These are phyloP conservation scores for Trichoderma atrobrunneum DNA, from an alignment of 2,329 filamentous ascomycete species.

Conservation along the genomic window DNA sequence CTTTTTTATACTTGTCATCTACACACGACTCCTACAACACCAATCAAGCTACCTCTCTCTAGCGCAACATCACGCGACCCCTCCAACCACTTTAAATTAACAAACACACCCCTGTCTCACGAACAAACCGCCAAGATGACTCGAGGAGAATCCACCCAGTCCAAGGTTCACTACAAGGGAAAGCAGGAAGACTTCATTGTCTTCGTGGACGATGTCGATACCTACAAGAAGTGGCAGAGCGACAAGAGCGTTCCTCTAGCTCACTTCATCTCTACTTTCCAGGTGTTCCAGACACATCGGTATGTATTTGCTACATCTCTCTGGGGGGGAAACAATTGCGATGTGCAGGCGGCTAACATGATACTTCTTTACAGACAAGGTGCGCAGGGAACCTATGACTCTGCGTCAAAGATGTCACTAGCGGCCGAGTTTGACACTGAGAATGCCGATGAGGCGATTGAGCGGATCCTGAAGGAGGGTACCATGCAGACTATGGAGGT, in stretches of 20 bases:
- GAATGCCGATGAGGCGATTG: constrained; percentile 76
- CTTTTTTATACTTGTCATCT: neutral
- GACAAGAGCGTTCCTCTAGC: constrained; percentile 77
- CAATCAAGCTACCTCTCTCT: constrained; percentile 19
- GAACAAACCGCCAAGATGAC: constrained; percentile 51
- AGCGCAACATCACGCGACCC: constrained; percentile 14
- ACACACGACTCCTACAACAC: neutral
- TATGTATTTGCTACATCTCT: constrained; percentile 47
- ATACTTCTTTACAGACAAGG: constrained; percentile 63
- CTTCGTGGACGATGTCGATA: constrained; percentile 58
- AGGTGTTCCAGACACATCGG: constrained; percentile 88
- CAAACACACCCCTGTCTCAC: constrained; percentile 14
- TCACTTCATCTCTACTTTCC: constrained; percentile 83
- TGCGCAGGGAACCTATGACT: constrained; percentile 73
- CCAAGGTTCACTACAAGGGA: constrained; percentile 87
- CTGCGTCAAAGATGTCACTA: constrained; percentile 69
- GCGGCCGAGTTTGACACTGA: constrained; percentile 85
- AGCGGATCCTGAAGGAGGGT: constrained; percentile 76
- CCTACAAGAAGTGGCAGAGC: constrained; percentile 75
- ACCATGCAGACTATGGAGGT: constrained; percentile 61
- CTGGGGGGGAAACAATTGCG: neutral
- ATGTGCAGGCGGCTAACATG: constrained; percentile 20
- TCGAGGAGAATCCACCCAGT: constrained; percentile 66
- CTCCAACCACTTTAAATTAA: neutral
- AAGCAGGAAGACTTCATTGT: constrained; percentile 56